Conservation (phyloP, 2,329 filamentous ascomycete genomes). For the Scleromitrula shiraiana region DNA sequence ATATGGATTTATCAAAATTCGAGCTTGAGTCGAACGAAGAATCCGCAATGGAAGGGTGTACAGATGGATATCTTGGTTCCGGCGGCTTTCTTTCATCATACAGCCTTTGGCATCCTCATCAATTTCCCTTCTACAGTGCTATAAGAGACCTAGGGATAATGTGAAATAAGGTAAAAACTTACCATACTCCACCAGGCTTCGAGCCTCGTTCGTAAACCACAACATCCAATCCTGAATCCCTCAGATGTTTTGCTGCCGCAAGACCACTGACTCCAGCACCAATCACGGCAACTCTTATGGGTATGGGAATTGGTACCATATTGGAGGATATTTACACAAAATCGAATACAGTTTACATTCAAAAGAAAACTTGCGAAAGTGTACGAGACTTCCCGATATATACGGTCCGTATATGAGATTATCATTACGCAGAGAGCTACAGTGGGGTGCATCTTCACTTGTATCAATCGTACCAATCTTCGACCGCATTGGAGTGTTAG, state of each 20-base stretch:
- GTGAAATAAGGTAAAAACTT: background rate
- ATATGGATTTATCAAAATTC: background rate
- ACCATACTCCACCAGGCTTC: conserved; percentile 48
- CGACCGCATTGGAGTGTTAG: too few species aligned
- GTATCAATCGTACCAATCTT: too few species aligned
- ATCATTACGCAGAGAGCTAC: background rate
- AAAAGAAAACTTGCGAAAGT: too few species aligned
- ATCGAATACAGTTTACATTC: conserved; percentile 6
- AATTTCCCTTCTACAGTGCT: background rate
- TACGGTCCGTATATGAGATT: background rate
- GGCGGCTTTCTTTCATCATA: conserved; percentile 22
- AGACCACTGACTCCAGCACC: conserved; percentile 46
- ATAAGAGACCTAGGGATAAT: background rate
- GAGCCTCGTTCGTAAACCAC: conserved; percentile 46
- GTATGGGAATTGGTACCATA: too few species aligned
- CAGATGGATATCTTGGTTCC: conserved; percentile 20
- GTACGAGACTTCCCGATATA: too few species aligned
- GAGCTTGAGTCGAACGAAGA: conserved; percentile 6
- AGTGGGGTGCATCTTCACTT: too few species aligned
- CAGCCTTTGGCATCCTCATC: conserved; percentile 11
- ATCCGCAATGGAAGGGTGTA: conserved; percentile 18
- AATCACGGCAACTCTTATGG: conserved; percentile 37
- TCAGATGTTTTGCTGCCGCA: conserved; percentile 39
- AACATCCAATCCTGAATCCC: conserved; percentile 38
- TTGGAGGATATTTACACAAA: too few species aligned